phyloP scores from a whole-genome alignment of 2,329 filamentous ascomycete species.

The Beauveria varroae region DNA sequence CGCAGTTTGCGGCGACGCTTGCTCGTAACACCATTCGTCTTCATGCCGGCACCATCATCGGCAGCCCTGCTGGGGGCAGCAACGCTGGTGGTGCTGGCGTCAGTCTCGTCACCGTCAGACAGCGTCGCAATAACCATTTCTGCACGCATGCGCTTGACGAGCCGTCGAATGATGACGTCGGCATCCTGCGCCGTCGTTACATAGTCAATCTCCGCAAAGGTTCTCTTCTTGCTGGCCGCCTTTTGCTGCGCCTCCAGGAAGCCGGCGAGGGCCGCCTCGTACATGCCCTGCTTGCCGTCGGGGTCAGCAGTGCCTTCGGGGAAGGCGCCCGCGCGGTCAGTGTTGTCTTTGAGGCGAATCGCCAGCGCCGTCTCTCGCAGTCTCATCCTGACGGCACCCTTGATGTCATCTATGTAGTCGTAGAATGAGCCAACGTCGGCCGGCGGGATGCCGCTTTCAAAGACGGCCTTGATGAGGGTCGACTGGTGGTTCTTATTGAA shows the following conservation, averaged over 20 bases:
- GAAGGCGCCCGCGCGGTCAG: constrained; percentile 40
- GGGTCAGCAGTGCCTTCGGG: constrained; percentile 40
- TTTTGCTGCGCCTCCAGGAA: constrained; percentile 32
- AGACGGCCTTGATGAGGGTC: constrained; percentile 73
- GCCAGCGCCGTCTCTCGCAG: constrained; percentile 59
- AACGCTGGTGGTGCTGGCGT: constrained; percentile 20
- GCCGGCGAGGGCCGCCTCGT: constrained; percentile 46
- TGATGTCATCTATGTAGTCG: constrained; percentile 71
- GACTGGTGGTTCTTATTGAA: constrained; percentile 94
- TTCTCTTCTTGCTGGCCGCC: constrained; percentile 31
- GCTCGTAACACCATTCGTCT: constrained; percentile 38
- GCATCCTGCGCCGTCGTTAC: constrained; percentile 41
- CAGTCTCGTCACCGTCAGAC: constrained; percentile 39
- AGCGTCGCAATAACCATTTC: constrained; percentile 51
- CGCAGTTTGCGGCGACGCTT: constrained; percentile 48
- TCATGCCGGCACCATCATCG: constrained; percentile 26
- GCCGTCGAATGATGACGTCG: constrained; percentile 42
- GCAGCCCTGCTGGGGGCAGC: not conserved
- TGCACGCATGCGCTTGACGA: constrained; percentile 56
- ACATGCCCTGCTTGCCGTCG: constrained; percentile 42
- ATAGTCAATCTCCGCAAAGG: constrained; percentile 46
- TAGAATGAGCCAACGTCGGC: constrained; percentile 62
- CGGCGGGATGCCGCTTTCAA: constrained; percentile 64
- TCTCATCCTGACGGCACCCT: constrained; percentile 64
- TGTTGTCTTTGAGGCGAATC: constrained; percentile 49